phyloP scores from a whole-genome alignment of 2,329 filamentous ascomycete species.

The Neopestalotiopsis sp. region DNA sequence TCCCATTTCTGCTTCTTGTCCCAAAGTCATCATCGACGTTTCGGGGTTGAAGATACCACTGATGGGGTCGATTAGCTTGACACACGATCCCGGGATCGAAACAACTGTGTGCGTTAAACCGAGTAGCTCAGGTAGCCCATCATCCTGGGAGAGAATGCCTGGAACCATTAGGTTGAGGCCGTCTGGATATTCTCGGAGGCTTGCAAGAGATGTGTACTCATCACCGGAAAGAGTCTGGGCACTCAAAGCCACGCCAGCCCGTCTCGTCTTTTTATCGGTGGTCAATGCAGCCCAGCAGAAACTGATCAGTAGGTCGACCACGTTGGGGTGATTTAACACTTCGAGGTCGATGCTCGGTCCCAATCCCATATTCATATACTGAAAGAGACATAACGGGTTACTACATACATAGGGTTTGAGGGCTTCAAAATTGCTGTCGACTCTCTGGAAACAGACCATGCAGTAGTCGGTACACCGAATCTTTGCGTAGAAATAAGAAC shows the following conservation, averaged over 20 bases:
- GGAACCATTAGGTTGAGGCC: constrained; percentile 40
- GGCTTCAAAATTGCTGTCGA: constrained; percentile 68
- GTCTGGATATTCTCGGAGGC: constrained; percentile 48
- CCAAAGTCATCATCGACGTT: constrained; percentile 20
- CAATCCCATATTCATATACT: constrained; percentile 86
- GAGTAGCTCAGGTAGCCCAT: not conserved
- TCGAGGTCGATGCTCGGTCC: constrained; percentile 87
- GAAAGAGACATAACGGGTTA: constrained; percentile 78
- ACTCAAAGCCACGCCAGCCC: no score
- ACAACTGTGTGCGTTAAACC: not conserved
- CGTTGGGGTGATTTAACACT: constrained; percentile 77
- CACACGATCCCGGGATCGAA: constrained; percentile 1
- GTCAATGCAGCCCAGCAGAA: constrained; percentile 73
- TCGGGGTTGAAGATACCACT: constrained; percentile 24
- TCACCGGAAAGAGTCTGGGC: no score
- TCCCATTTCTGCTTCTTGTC: not conserved
- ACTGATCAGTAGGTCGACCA: constrained; percentile 83
- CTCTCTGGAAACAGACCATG: constrained; percentile 78
- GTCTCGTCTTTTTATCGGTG: constrained; percentile 16
- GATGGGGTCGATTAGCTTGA: constrained; percentile 28
- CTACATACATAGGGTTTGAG: constrained; percentile 83
- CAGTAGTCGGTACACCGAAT: constrained; percentile 85
- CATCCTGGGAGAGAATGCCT: constrained; percentile 23
- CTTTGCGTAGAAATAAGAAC: not conserved
- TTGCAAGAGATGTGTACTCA: not conserved